Conservation (phyloP, 371 early-diverging fungal species). For the Mucor lusitanicus region DNA sequence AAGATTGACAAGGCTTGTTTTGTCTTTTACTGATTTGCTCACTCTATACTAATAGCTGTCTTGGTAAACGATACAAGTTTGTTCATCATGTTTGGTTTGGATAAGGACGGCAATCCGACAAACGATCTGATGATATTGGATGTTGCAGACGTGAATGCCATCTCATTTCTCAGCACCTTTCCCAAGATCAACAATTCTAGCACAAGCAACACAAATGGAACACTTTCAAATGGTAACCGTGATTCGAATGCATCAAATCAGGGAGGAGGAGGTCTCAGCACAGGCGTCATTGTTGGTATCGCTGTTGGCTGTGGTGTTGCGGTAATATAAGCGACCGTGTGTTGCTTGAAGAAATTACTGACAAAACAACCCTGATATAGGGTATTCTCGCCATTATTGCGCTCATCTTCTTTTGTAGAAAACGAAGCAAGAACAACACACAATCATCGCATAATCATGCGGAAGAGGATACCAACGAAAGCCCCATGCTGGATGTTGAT, state of each 20-base stretch:
- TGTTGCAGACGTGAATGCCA: not conserved
- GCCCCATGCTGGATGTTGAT: not conserved
- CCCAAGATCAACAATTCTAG: not conserved
- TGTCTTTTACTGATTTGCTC: too few species aligned
- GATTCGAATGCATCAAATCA: not conserved
- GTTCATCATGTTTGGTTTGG: slow-evolving; percentile 1
- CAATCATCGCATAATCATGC: not conserved
- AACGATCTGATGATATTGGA: slow-evolving; percentile 6
- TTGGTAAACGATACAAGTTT: not conserved
- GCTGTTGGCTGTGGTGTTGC: not conserved
- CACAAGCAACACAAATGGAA: not conserved
- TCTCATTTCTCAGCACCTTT: not conserved
- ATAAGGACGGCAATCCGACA: not conserved
- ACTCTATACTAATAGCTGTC: slow-evolving; percentile 2
- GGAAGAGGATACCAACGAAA: not conserved
- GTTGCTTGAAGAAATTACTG: not conserved
- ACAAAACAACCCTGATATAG: not conserved
- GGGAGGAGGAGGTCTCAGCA: not conserved
- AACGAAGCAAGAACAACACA: not conserved
- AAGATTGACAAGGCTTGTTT: not conserved
- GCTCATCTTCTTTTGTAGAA: not conserved
- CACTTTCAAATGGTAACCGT: not conserved
- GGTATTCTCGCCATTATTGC: not conserved
- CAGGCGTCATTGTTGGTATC: not conserved
- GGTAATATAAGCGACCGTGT: not conserved